A percentile compares a stretch with the other conserved stretches of the same genome.
Conservation (phyloP, 208 protist species). For the Tritrichomonas musculus region DNA sequence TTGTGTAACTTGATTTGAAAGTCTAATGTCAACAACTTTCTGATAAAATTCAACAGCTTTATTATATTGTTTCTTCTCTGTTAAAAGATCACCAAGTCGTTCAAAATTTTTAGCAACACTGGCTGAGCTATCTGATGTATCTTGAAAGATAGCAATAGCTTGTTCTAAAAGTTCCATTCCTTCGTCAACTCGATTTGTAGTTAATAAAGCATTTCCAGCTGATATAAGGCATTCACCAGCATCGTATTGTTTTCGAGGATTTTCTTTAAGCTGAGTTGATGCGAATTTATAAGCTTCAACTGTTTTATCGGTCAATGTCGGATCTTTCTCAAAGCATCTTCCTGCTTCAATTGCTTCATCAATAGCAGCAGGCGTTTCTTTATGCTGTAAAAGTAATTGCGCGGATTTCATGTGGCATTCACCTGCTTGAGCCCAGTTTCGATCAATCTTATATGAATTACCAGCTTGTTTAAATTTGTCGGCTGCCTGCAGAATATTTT, state of each 20-base stretch:
- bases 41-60: not conserved
- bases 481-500: not conserved
- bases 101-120: not conserved
- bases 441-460: not conserved
- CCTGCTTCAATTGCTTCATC: not conserved
- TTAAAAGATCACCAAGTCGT: not conserved
- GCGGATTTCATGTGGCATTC: not conserved
- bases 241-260: not conserved
- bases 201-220: not conserved
- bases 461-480: not conserved
- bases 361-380: not conserved
- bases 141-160: not conserved
- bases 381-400: not conserved
- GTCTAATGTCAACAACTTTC: not conserved
- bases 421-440: not conserved
- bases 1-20: not conserved
- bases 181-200: not conserved
- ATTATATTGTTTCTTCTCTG: not conserved
- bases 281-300: not conserved
- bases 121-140: not conserved
- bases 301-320: not conserved
- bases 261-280: not conserved
- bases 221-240: not conserved
- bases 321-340: not conserved
- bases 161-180: not conserved